These are phyloP conservation scores for Acmispon strigosus DNA, from an alignment of 306 rosid species.

Conservation along the genomic window DNA sequence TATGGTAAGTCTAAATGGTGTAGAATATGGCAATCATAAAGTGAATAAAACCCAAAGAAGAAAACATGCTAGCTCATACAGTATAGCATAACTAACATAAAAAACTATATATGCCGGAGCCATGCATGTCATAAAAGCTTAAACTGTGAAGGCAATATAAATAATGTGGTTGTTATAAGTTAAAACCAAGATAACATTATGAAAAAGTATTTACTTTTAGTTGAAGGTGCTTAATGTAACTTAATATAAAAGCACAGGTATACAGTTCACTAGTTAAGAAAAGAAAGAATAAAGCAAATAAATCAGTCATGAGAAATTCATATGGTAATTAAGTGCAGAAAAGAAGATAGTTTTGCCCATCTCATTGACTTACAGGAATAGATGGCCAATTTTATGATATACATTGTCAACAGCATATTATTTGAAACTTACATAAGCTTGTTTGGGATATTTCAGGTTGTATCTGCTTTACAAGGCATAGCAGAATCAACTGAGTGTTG, in stretches of 20 bases:
- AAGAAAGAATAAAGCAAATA: neutral
- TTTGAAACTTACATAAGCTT: neutral
- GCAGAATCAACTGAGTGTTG: slow-evolving; percentile 11
- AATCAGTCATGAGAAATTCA: neutral
- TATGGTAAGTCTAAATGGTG: slow-evolving; percentile 31
- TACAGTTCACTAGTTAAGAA: neutral
- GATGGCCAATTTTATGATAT: neutral
- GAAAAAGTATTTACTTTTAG: neutral
- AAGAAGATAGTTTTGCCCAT: too few species aligned
- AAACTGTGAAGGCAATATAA: neutral
- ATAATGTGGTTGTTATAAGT: neutral
- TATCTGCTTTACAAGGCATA: slow-evolving; percentile 35
- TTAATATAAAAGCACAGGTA: neutral
- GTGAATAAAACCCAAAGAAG: neutral
- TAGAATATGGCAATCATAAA: neutral
- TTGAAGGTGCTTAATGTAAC: neutral
- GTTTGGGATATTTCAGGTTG: slow-evolving; percentile 29
- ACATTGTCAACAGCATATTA: neutral
- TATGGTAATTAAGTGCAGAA: neutral
- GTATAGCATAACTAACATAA: neutral
- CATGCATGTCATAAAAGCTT: neutral
- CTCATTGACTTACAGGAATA: neutral
- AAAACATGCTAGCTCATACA: neutral
- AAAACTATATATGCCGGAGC: neutral
- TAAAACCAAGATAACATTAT: neutral